These are phyloP conservation scores for Endocarpon pusillum DNA, from an alignment of 495 filamentous ascomycete genomes.

Conservation along the genomic window DNA sequence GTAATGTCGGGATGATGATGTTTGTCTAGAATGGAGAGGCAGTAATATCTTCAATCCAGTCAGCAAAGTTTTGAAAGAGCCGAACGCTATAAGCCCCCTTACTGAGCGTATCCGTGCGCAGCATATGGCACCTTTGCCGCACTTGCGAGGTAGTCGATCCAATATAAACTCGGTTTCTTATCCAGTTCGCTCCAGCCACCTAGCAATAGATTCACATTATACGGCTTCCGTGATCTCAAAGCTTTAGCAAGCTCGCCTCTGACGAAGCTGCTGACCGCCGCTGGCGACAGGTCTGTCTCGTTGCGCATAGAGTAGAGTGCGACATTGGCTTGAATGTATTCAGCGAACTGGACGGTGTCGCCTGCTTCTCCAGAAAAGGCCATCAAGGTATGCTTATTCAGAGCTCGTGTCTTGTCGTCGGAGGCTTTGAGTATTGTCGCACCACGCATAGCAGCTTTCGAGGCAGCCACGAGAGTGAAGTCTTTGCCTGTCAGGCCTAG, in stretches of 20 bases:
- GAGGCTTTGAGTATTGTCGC: conserved; percentile 88
- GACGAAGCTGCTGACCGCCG: conserved; percentile 79
- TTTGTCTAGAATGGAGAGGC: conserved; percentile 89
- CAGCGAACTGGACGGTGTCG: conserved; percentile 97
- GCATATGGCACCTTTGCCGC: conserved; percentile 81
- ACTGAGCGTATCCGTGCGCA: conserved; percentile 95
- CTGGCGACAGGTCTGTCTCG: conserved; percentile 71
- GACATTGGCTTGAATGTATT: conserved; percentile 97
- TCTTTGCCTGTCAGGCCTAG: conserved; percentile 97
- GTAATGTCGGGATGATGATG: conserved; percentile 90
- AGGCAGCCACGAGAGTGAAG: conserved; percentile 93
- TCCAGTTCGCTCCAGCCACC: conserved; percentile 72
- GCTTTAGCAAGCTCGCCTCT: conserved; percentile 80
- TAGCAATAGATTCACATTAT: conserved; percentile 88
- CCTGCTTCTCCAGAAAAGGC: conserved; percentile 94
- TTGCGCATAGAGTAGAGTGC: conserved; percentile 98
- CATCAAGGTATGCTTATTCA: conserved; percentile 90
- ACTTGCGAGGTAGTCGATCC: conserved; percentile 91
- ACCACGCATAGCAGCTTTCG: conserved; percentile 93
- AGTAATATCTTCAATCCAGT: conserved; percentile 51
- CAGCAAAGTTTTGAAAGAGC: conserved; percentile 4
- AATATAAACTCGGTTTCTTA: conserved; percentile 58
- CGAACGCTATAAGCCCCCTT: conserved; percentile 17
- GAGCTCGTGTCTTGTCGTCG: conserved; percentile 84
- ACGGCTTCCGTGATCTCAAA: conserved; percentile 78